Conservation (phyloP, 495 filamentous ascomycete species). For the Tuber umbilicatum region DNA sequence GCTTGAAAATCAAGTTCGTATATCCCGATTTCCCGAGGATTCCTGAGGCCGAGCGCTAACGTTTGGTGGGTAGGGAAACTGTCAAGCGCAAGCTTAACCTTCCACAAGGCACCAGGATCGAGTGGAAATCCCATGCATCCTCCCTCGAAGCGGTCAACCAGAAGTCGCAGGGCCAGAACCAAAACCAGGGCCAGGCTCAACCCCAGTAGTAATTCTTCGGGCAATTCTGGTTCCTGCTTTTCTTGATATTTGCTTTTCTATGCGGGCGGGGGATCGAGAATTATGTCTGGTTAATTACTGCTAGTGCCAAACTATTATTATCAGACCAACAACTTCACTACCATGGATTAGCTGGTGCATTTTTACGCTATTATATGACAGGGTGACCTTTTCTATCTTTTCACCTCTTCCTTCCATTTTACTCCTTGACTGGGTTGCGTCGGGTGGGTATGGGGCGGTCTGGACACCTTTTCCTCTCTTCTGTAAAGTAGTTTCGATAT, state of each 20-base stretch:
- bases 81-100: constrained; percentile 82
- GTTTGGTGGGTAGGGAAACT: constrained; percentile 62
- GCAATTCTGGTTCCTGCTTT: background rate
- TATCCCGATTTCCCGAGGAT: constrained; percentile 5
- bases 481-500: constrained; percentile 1
- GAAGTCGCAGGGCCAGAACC: constrained; percentile 27
- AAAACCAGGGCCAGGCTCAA: background rate
- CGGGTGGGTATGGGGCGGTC: background rate
- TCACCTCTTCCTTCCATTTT: background rate
- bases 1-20: constrained; percentile 89
- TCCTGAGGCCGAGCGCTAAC: background rate
- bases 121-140: constrained; percentile 85
- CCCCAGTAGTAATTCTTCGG: background rate
- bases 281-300: constrained; percentile 3
- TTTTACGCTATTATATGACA: constrained; percentile 1
- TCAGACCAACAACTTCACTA: background rate
- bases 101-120: constrained; percentile 79
- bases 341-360: background rate
- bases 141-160: constrained; percentile 41
- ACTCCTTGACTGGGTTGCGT: constrained; percentile 1
- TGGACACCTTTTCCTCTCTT: background rate
- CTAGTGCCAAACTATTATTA: constrained; percentile 1
- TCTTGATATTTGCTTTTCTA: constrained; percentile 2
- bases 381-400: background rate
- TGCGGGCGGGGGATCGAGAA: background rate